phyloP scores from a whole-genome alignment of 2,329 filamentous ascomycete species.

The Fusarium brachygibbosum region DNA sequence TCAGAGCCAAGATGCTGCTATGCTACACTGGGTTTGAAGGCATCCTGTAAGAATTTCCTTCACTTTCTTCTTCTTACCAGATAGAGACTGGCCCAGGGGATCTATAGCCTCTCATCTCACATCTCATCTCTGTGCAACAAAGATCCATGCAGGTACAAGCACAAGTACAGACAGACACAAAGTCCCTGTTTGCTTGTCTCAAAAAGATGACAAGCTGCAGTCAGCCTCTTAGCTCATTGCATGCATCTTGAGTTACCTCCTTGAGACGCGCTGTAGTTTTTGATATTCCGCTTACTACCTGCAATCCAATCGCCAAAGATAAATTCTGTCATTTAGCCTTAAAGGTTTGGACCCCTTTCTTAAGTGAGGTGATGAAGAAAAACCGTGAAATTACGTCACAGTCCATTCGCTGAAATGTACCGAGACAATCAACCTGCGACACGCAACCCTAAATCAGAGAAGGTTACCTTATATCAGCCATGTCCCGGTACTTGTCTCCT shows the following conservation, averaged over 20 bases:
- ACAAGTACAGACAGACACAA: slow-evolving; percentile 1
- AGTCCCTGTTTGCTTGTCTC: slow-evolving; percentile 13
- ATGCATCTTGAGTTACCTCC: slow-evolving; percentile 19
- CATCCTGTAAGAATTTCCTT: slow-evolving; percentile 12
- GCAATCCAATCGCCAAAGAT: not conserved
- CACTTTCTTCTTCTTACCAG: not conserved
- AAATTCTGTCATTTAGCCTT: slow-evolving; percentile 7
- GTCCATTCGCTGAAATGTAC: slow-evolving; percentile 9
- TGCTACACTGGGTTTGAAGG: slow-evolving; percentile 20
- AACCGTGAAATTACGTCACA: slow-evolving; percentile 37
- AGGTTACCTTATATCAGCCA: not conserved
- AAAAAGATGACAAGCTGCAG: slow-evolving; percentile 33
- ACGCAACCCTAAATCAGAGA: not conserved
- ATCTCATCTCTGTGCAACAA: slow-evolving; percentile 36
- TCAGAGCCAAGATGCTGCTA: slow-evolving; percentile 24
- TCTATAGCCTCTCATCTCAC: not conserved
- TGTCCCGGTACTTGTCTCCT: slow-evolving; percentile 12
- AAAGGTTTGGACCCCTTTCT: slow-evolving; percentile 21
- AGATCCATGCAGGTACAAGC: slow-evolving; percentile 30
- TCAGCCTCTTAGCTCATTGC: slow-evolving; percentile 24
- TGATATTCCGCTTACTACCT: not conserved
- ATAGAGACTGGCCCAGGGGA: slow-evolving; percentile 8
- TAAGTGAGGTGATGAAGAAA: not conserved
- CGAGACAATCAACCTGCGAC: slow-evolving; percentile 21
- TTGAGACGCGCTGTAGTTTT: not conserved